Base-by-base conservation (phyloP, 2,329 filamentous ascomycete species). In the Malbranchea zuffiana region DNA sequence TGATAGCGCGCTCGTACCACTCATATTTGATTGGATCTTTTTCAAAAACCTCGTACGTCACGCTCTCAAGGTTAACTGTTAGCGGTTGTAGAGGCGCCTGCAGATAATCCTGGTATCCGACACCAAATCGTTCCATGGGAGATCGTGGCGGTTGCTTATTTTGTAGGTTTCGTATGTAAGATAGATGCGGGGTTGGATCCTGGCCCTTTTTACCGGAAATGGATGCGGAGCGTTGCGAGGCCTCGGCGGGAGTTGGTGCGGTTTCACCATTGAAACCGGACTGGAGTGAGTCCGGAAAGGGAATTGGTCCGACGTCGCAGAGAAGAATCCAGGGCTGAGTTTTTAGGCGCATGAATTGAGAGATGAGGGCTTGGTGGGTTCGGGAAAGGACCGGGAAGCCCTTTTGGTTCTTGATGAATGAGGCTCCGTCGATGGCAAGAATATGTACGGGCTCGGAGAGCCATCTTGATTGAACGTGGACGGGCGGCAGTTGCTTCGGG, bases 31-130 rank as follows among this genome's bases (percentile, higher is more conserved):
- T 82, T 0, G 90, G 90, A 46, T 98, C 92, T 48, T 92, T 92
- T 58, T 98, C 90, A 52, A 98, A 98, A 2, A 96, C 88, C 56
- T 98, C 90, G 58, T 98, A 98, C 0, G 90, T 98, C 27, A 93
- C 82, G 31, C 86, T 94, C 57, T 98, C 92, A 10, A 98, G 71
- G 50, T 98, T 98, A 59, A 98, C 90, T 0, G 88, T 88, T 10
- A 98, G 69, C 0, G 90, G 90, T 57, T 98, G 92, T 26, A 98
- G 68, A 2, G 90, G 90, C 2, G 87, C 87, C 58, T 98, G 90
- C 7, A 98, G 69, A 69, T 90, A 98, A 58, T 98, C 90, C 53
- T 98, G 92, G 49, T 82, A 84, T 2, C 79, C 79, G 13, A 74
- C 65, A 10, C 77, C 77, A 48, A 82, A 82, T 20, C 69, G 67